Base-by-base conservation (phyloP, 169 alveolate species). In the Plasmodium reichenowi region DNA sequence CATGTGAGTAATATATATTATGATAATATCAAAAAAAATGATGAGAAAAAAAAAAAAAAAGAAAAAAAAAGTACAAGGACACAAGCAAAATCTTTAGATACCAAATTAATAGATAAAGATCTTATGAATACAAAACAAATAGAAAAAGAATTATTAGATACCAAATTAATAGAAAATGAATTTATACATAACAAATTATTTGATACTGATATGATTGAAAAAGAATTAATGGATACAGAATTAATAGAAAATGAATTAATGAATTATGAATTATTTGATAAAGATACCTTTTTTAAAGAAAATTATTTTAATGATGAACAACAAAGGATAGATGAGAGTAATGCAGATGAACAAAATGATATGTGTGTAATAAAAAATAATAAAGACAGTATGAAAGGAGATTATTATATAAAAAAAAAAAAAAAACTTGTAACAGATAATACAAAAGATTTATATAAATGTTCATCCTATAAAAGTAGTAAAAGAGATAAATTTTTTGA, bases 171-270 rank as follows among this genome's bases (percentile, higher is more conserved):
- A 70, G 78, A 70, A 70, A 70, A 70, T 10, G 89, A 76, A 64
- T 71, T 76, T 48, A 76, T 50, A 7, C 62, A 26, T 22, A 26
- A 76, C 12, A 76, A 76, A 20, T 45, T 76, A 45, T 64, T 76
- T 43, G 89, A 76, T 22, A 66, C 78, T 1, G 89, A 76, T 12
- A 50, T 76, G 38, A 76, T 76, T 17, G 67, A 76, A 64, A 66
- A 76, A 45, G 78, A 76, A 64, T 56, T 76, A 9, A 76, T 76
- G 78, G 76, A 76, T 12, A 76, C 78, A 22, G 89, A 76, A 56
- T 71, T 76, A 56, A 76, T 76, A 54, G 89, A 76, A 76, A 52
- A 64, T 8, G 78, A 76, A 12, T 12, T 76, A 15, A 64, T 76
- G 76, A 64, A 76, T 45, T 13, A 45, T 10, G 78, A 76, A 47